Percentiles rank a stretch among this genome's conserved stretches.
phyloP scores from a whole-genome alignment of 495 filamentous ascomycete genomes.

The Neurospora intermedia region DNA sequence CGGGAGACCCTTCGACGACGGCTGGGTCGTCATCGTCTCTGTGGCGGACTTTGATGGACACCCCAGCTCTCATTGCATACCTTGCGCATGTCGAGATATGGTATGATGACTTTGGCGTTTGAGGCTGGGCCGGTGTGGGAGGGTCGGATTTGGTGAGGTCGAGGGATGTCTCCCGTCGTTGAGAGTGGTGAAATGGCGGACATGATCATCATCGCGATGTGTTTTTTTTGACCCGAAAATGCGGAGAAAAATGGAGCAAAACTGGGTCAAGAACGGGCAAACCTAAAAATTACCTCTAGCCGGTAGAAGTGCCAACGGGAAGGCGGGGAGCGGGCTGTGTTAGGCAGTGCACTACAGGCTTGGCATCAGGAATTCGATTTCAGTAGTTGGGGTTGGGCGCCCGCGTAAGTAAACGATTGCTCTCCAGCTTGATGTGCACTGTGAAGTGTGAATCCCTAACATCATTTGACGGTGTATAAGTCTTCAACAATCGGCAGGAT shows the following conservation, averaged over 20 bases:
- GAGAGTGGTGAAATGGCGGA: not conserved
- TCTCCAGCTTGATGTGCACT: not conserved
- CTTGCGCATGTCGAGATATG: not conserved
- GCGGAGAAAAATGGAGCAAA: not conserved
- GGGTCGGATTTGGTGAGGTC: not conserved
- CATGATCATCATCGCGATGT: not conserved
- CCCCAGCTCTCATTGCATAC: not conserved
- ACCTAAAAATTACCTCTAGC: too few species aligned
- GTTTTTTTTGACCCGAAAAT: not conserved
- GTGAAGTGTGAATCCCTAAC: accelerated
- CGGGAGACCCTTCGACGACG: not conserved
- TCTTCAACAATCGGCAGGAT: not conserved
- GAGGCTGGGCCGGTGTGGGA: not conserved
- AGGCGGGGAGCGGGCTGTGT: not conserved
- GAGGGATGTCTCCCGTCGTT: not conserved
- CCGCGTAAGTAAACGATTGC: not conserved
- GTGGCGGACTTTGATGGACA: not conserved
- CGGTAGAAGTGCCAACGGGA: not conserved
- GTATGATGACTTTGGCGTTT: not conserved
- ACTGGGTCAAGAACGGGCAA: not conserved
- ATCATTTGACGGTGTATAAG: not conserved
- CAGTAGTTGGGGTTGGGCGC: not conserved
- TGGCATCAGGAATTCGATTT: not conserved
- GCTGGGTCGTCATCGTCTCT: not conserved
- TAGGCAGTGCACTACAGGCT: not conserved